phyloP scores from a whole-genome alignment of 768 basidiomycete species.

The Lactarius trivialis region DNA sequence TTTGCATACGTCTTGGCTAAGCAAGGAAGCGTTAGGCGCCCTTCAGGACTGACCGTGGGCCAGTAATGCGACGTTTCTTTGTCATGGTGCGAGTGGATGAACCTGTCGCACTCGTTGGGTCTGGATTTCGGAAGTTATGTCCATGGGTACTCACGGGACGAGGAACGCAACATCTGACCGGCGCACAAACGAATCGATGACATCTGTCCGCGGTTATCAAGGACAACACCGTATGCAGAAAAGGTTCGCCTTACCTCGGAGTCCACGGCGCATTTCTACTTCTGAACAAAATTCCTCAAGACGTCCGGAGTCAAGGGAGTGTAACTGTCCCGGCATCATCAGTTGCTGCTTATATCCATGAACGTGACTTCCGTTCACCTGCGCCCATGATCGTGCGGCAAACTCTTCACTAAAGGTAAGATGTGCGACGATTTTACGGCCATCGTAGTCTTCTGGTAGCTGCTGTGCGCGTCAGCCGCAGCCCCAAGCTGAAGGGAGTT shows the following conservation, averaged over 20 bases:
- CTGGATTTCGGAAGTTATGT: not conserved
- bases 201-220: not conserved
- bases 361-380: constrained; percentile 4
- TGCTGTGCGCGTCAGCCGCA: constrained; percentile 1
- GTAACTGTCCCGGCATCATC: constrained; percentile 6
- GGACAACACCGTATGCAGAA: not conserved
- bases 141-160: constrained; percentile 12
- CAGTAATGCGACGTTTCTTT: constrained; percentile 4
- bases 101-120: not conserved
- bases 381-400: constrained; percentile 15
- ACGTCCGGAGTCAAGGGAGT: not conserved
- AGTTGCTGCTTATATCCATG: not conserved
- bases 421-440: not conserved
- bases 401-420: constrained; percentile 13
- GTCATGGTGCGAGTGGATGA: constrained; percentile 19
- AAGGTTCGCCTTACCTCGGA: not conserved
- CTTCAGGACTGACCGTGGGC: constrained; percentile 2
- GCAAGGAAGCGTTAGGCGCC: constrained; percentile 5
- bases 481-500: not conserved
- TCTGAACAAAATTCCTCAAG: constrained; percentile 2
- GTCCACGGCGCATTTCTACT: constrained; percentile 4
- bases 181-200: not conserved
- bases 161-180: constrained; percentile 9
- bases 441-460: not conserved
- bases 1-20: constrained; percentile 13